Evolutionary conservation across 2,329 filamentous ascomycete genomes (phyloP), one percentile per base, ranked within the genome.

Genomic region (Alternaria sp.): DNA sequence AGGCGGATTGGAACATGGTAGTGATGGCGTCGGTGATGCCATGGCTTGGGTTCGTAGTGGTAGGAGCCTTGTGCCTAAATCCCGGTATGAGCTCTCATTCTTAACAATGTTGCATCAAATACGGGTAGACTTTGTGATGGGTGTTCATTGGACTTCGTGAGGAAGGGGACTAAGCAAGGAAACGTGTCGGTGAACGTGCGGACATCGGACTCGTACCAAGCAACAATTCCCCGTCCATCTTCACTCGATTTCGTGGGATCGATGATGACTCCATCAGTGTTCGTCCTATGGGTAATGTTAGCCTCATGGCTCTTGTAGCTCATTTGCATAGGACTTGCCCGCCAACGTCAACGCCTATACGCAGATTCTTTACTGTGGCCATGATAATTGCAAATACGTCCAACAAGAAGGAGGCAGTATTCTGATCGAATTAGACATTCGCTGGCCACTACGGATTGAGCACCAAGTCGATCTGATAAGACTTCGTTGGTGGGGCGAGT

Each of bases 281-380:
- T 77, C 21, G 74, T 77, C 34, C 73, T 76, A 58, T 45, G 9
- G 13, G 24, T 17, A 7, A 40, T 37, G 42, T 71, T 44, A 62
- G 44, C 37, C 17, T 39, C 3, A 36, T 26, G 13, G 17, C 46
- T 13, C 17, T 21, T 24, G 5, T 6, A 11, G 2, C 33, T 56
- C 45, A 51, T 24, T 45, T 44, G 11, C 17, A 42, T 14, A 17
- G 23, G 48, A 28, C 70, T 60, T 61, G 75, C 77, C 76, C 79
- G 63, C 79, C 78, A 24, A 80, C 79, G 62, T 81, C 79, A 5
- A 81, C 79, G 37, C 79, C 79, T 46, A 81, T 79, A 34, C 79
- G 74, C 46, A 80, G 58, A 23, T 70, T 72, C 42, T 58, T 67
- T 7, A 40, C 54, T 4, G 42, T 37, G 31, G 48, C 23, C 67